phyloP scores from a whole-genome alignment of 768 basidiomycete genomes.

The Cytidiella melzeri region DNA sequence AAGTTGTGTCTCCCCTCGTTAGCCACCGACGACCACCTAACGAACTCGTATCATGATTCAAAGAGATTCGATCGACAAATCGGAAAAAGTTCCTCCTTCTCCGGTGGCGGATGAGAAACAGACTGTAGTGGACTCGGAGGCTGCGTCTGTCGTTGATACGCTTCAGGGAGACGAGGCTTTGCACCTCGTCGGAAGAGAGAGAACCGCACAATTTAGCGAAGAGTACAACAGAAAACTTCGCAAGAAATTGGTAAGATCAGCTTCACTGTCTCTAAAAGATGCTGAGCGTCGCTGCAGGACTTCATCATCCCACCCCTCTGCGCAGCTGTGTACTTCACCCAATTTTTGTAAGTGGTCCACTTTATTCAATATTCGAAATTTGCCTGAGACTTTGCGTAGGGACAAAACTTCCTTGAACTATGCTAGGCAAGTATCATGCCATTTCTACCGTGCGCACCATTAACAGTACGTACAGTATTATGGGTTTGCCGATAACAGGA shows the following conservation, averaged over 20 bases:
- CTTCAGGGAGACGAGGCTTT: slow-evolving; percentile 54
- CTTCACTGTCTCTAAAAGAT: background rate
- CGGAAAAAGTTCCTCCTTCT: background rate
- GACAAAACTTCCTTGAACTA: slow-evolving; percentile 70
- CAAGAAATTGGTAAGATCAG: slow-evolving; percentile 43
- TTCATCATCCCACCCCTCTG: slow-evolving; percentile 46
- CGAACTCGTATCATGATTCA: background rate
- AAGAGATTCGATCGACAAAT: too few relatives aligned
- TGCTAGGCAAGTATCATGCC: slow-evolving; percentile 40
- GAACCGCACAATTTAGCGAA: slow-evolving; percentile 47
- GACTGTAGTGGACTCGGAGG: slow-evolving; percentile 16
- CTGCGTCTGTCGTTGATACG: slow-evolving; percentile 26
- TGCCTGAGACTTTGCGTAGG: slow-evolving; percentile 24
- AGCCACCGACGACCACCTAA: too few relatives aligned
- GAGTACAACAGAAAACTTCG: slow-evolving; percentile 53
- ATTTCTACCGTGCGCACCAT: background rate
- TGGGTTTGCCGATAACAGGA: slow-evolving; percentile 60
- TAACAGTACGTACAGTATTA: slow-evolving; percentile 37
- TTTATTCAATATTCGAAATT: background rate
- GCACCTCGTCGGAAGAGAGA: slow-evolving; percentile 48
- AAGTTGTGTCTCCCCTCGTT: too few relatives aligned
- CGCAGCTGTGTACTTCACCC: slow-evolving; percentile 64
- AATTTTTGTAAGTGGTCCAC: slow-evolving; percentile 45
- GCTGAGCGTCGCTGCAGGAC: slow-evolving; percentile 31
- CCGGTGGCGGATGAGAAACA: slow-evolving; percentile 29